Base-by-base conservation (phyloP, 768 basidiomycete genomes). In the Rhizopogon roseolus region DNA sequence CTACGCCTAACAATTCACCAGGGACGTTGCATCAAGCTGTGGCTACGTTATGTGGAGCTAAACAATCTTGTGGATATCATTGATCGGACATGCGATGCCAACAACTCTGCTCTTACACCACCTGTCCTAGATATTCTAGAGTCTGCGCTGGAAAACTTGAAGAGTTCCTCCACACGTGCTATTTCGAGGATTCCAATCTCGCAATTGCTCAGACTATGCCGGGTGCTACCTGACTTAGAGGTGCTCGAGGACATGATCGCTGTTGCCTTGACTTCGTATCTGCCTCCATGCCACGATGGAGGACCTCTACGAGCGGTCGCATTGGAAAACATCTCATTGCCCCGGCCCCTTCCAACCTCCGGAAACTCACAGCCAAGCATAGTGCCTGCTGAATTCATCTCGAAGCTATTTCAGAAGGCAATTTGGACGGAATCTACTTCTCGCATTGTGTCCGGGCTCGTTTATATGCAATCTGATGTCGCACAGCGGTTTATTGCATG, bases 1-100 rank as follows among this genome's bases (percentile, higher is more conserved):
- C 9, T 6, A 16, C 19, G 14, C 4, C 45, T 48, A 22, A 48
- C 22, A 6, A 11, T 36, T 34, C 27, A 19, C 39, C 34, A 48
- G 50, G 48, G 49, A 41, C 48, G n/a, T 46, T 43, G 63, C 25
- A 63, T 68, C 16, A 41, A 51, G 3, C 55, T 78, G 13, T 91
- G 88, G 88, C 70, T 86, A 41, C 73, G 70, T 39, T 86, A 79
- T 60, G 75, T 86, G 59, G 63, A 70, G 5, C 60, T 66, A 2
- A 58, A 68, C 3, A 74, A 75, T 14, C 62, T 83, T 3, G 66
- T 81, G 4, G 57, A 64, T 5, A 66, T 80, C 6, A 60, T 90
- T 10, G 77, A 81, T 57, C 53, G 36, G 13, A 34, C 32, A 7
- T 48, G 46, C 34, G 57, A 53, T 11, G 52, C 52, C 6, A 54